phyloP scores from a whole-genome alignment of 257 asterid species.

The Solanum tacnaense region DNA sequence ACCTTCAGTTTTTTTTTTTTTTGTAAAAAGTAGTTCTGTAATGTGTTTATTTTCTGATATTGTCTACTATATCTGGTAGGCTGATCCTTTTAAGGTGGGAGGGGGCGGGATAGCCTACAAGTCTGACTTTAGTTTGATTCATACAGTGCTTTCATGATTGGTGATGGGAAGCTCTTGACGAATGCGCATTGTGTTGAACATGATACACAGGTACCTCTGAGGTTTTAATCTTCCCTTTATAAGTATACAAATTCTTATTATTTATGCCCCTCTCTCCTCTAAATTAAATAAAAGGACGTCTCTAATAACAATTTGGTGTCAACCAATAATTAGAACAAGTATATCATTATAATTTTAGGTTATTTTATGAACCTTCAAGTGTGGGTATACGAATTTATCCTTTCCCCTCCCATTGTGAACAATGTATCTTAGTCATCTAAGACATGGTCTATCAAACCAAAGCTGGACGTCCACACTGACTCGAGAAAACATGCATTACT shows the following conservation, averaged over 20 bases:
- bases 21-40: not conserved
- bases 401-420: not conserved
- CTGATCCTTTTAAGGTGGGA: not conserved
- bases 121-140: slow-evolving; percentile 3
- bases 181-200: slow-evolving; percentile 96
- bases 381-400: not conserved
- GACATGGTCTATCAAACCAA: not conserved
- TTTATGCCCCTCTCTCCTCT: not conserved
- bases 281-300: not conserved
- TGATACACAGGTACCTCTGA: slow-evolving; percentile 57
- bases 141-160: slow-evolving; percentile 89
- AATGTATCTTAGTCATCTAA: not conserved
- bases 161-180: slow-evolving; percentile 81
- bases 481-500: not conserved
- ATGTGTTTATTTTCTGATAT: not conserved
- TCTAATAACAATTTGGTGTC: not conserved
- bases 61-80: not conserved
- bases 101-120: not conserved
- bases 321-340: not conserved
- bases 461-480: not conserved
- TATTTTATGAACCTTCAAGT: not conserved
- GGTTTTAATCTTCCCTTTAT: not conserved
- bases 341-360: not conserved
- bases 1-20: no score
- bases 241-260: not conserved